These are phyloP conservation scores for Postia placenta DNA, from an alignment of 768 basidiomycete species.

Conservation along the genomic window DNA sequence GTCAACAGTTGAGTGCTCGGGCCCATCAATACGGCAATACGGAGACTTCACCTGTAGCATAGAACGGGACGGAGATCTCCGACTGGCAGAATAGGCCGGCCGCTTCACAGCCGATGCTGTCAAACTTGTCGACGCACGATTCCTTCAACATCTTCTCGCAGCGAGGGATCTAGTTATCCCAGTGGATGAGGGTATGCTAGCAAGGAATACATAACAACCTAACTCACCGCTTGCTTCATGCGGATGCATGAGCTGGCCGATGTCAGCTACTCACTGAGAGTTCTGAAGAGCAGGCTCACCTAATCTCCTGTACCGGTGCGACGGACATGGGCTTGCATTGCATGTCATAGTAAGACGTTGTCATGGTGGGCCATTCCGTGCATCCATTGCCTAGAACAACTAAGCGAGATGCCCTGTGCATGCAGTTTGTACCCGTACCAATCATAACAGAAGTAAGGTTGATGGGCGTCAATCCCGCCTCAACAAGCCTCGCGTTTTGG, in stretches of 20 bases:
- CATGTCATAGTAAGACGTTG: conserved; percentile 44
- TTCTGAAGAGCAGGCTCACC: conserved; percentile 24
- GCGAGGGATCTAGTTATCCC: conserved; percentile 31
- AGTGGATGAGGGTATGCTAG: too few relatives aligned
- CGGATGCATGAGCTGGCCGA: conserved; percentile 30
- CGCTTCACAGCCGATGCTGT: conserved; percentile 35
- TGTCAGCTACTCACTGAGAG: not conserved
- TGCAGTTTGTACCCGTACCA: too few relatives aligned
- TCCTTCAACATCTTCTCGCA: conserved; percentile 33
- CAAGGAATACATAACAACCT: not conserved
- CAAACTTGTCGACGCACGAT: conserved; percentile 37
- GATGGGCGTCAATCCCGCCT: conserved; percentile 42
- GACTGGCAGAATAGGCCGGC: conserved; percentile 33
- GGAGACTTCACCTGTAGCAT: conserved; percentile 22
- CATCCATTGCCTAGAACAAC: conserved; percentile 47
- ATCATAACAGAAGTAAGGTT: conserved; percentile 47
- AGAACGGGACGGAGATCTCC: conserved; percentile 22
- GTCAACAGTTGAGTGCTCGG: conserved; percentile 17
- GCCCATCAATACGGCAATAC: not conserved
- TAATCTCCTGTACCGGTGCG: conserved; percentile 41
- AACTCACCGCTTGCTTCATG: conserved; percentile 38
- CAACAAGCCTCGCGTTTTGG: conserved; percentile 34
- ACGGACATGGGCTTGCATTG: conserved; percentile 40
- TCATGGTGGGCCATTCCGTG: conserved; percentile 33
- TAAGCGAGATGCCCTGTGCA: too few relatives aligned